phyloP scores from a whole-genome alignment of 768 basidiomycete species.

The Termitomyces sp. region DNA sequence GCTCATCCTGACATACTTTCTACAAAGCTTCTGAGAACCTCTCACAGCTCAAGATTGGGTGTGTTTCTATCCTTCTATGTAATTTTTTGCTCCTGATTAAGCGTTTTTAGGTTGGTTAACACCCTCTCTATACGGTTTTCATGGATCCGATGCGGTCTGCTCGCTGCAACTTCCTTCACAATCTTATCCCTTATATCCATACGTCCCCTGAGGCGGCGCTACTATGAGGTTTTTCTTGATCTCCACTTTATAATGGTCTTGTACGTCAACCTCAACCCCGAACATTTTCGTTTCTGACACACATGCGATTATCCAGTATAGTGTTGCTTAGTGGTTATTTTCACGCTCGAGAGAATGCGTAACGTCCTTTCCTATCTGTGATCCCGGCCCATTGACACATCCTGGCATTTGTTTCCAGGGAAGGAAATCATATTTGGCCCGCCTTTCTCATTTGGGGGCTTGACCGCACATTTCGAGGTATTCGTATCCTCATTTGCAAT shows the following conservation, averaged over 20 bases:
- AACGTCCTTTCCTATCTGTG: slow-evolving; percentile 4
- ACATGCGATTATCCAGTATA: slow-evolving; percentile 18
- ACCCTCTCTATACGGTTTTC: slow-evolving; percentile 8
- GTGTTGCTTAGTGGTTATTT: slow-evolving; percentile 35
- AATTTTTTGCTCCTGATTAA: background rate
- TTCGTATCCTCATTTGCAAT: slow-evolving; percentile 40
- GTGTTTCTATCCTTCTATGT: background rate
- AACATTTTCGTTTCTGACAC: background rate
- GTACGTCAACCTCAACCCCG: slow-evolving; percentile 16
- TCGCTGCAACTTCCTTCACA: slow-evolving; percentile 33
- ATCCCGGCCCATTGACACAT: no score
- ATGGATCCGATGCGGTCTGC: slow-evolving; percentile 29
- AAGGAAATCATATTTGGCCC: slow-evolving; percentile 38
- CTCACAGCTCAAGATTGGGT: slow-evolving; percentile 16
- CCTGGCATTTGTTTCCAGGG: background rate
- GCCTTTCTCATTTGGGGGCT: slow-evolving; percentile 48
- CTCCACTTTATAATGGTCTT: slow-evolving; percentile 37
- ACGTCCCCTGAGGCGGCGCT: slow-evolving; percentile 36
- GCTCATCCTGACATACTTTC: slow-evolving; percentile 6
- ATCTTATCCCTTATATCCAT: slow-evolving; percentile 42
- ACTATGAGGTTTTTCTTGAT: slow-evolving; percentile 50
- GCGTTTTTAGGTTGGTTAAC: slow-evolving; percentile 8
- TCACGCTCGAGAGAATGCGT: slow-evolving; percentile 29
- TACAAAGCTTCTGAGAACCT: background rate
- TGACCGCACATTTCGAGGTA: slow-evolving; percentile 44